A percentile compares a stretch with the other conserved stretches of the same genome.
Conservation (phyloP, 176 grass and related monocot genomes). For the Puccinellia tenuiflora region DNA sequence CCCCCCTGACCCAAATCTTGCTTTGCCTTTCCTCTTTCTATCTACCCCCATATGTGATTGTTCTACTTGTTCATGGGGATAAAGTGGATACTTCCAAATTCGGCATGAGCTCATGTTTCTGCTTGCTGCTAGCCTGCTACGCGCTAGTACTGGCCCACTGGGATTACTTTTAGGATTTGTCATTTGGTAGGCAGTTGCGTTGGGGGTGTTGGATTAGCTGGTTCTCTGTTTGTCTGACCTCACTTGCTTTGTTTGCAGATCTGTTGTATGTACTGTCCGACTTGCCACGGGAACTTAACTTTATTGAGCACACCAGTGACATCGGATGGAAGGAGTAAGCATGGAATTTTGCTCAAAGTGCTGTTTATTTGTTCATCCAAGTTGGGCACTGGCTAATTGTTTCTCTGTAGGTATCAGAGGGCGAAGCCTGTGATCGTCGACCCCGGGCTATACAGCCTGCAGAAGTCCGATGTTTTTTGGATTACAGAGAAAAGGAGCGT, state of each 20-base stretch:
- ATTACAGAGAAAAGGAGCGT: slow-evolving; percentile 85
- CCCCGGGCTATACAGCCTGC: slow-evolving; percentile 78
- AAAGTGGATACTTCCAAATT: neutral
- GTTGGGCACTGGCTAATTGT: slow-evolving; percentile 11
- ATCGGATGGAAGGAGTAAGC: slow-evolving; percentile 99
- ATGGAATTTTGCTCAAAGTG: neutral
- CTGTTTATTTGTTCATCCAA: slow-evolving; percentile 14
- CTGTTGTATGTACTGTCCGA: slow-evolving; percentile 66
- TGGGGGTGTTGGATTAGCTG: neutral
- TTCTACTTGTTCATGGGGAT: slow-evolving; percentile 3
- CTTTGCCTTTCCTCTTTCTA: slow-evolving; percentile 19
- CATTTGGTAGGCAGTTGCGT: neutral
- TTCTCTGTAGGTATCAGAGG: slow-evolving; percentile 72
- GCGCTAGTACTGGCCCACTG: neutral
- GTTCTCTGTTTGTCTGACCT: slow-evolving; percentile 4
- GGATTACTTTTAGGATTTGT: slow-evolving; percentile 4
- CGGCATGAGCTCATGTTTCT: neutral
- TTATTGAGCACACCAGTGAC: slow-evolving; percentile 95
- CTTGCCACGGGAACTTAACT: slow-evolving; percentile 88
- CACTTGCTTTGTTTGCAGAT: slow-evolving; percentile 42
- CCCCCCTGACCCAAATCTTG: slow-evolving; percentile 12
- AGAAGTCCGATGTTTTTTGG: slow-evolving; percentile 98
- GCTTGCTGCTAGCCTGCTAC: neutral
- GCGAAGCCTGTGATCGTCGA: slow-evolving; percentile 96
- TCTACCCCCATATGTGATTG: neutral